These are phyloP conservation scores for Bondarzewia mesenterica DNA, from an alignment of 1,284 basidiomycete species.

Conservation along the genomic window DNA sequence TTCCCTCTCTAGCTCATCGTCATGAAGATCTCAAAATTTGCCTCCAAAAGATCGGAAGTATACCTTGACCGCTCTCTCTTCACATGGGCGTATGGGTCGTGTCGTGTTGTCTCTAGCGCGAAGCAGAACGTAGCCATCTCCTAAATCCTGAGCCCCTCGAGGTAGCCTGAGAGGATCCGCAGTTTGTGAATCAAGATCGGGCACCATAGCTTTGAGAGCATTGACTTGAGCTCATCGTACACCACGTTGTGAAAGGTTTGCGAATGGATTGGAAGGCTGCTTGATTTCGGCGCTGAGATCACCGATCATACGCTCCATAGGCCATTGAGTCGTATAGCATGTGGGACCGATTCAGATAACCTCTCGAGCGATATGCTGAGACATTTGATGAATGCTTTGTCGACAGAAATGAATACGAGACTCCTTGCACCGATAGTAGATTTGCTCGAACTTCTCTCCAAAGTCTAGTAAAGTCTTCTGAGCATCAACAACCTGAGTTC, in stretches of 20 bases:
- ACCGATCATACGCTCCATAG: conserved; percentile 19
- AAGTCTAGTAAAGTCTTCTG: conserved; percentile 13
- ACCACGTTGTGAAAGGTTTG: conserved; percentile 14
- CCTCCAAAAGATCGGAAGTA: neutral
- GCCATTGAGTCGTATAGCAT: conserved; percentile 15
- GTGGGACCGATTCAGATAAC: conserved; percentile 18
- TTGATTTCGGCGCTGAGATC: conserved; percentile 15
- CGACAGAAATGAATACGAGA: conserved; percentile 24
- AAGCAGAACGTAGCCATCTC: neutral
- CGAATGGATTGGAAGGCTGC: conserved; percentile 16
- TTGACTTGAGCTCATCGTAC: conserved; percentile 10
- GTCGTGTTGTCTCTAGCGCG: neutral
- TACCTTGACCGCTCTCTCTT: neutral
- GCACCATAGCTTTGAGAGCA: neutral
- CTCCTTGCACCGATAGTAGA: conserved; percentile 18
- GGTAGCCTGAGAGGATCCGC: neutral
- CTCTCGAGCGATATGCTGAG: conserved; percentile 20
- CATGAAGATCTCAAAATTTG: neutral
- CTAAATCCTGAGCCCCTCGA: neutral
- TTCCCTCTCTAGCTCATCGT: neutral
- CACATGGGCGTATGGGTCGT: neutral
- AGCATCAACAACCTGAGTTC: conserved; percentile 9
- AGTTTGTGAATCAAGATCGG: neutral
- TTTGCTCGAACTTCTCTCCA: conserved; percentile 18
- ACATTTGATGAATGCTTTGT: conserved; percentile 21